These are phyloP conservation scores for Mycena polygramma DNA, from an alignment of 768 basidiomycete genomes.

Conservation along the genomic window DNA sequence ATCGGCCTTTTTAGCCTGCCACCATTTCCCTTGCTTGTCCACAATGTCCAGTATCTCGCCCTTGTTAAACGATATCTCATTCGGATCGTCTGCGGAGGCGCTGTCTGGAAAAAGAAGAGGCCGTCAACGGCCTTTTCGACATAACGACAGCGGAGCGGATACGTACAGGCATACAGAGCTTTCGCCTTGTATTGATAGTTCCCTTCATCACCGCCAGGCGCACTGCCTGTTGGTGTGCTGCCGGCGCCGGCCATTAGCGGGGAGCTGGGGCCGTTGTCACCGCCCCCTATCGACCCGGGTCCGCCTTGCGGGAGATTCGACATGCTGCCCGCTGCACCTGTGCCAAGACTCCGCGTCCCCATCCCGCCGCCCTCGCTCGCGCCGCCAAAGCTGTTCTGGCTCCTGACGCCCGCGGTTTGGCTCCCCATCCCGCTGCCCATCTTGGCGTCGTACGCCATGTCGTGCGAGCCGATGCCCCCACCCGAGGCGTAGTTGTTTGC, in stretches of 20 bases:
- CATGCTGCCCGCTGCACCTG: constrained; percentile 62
- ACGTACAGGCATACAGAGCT: constrained; percentile 90
- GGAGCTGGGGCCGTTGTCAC: constrained; percentile 68
- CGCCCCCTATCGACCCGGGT: constrained; percentile 57
- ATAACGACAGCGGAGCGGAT: constrained; percentile 27
- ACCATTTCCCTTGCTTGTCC: constrained; percentile 95
- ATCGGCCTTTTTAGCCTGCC: constrained; percentile 88
- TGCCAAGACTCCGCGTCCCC: constrained; percentile 51
- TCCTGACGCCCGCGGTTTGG: constrained; percentile 51
- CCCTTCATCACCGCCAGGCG: constrained; percentile 51
- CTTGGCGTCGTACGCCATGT: constrained; percentile 76
- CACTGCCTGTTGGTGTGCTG: constrained; percentile 57
- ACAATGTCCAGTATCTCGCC: constrained; percentile 93
- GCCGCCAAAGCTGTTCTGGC: constrained; percentile 68
- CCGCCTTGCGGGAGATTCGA: constrained; percentile 63
- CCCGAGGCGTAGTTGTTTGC: constrained; percentile 73
- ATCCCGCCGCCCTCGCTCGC: constrained; percentile 41
- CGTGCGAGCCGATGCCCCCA: constrained; percentile 77
- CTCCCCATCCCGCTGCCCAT: constrained; percentile 62
- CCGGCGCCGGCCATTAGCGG: constrained; percentile 80
- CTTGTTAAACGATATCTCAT: constrained; percentile 94
- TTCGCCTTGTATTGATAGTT: constrained; percentile 82
- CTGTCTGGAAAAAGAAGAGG: constrained; percentile 68
- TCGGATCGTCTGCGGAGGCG: constrained; percentile 95
- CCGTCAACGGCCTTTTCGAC: constrained; percentile 35